A percentile compares a stretch with the other conserved stretches of the same genome.
Evolutionary conservation across 208 protist species (phyloP).

Genomic region (Strigomonas galati): DNA sequence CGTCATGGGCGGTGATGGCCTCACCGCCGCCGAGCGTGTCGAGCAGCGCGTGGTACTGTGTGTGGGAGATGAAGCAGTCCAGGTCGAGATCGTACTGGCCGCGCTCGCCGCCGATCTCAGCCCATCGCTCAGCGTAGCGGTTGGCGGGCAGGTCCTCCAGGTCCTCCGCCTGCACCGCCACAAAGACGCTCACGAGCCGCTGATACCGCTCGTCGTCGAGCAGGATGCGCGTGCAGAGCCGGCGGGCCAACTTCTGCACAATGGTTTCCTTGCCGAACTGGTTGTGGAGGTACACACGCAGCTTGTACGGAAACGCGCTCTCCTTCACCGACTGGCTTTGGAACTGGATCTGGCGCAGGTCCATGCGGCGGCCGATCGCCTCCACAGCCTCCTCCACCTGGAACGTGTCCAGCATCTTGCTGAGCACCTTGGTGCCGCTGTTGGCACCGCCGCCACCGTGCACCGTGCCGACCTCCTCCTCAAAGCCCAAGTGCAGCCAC

Average conservation of each 20-base stretch:
- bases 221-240: constrained; percentile 49
- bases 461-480: neutral
- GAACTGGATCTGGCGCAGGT: constrained; percentile 16
- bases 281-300: constrained; percentile 80
- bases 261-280: constrained; percentile 79
- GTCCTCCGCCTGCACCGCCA: constrained; percentile 26
- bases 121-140: constrained; percentile 21
- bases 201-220: constrained; percentile 54
- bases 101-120: constrained; percentile 22
- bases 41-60: constrained; percentile 16
- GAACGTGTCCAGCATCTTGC: constrained; percentile 55
- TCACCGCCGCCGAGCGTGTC: neutral
- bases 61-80: constrained; percentile 29
- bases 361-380: constrained; percentile 64
- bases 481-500: constrained; percentile 65
- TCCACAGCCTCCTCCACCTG: constrained; percentile 70
- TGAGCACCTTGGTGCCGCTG: constrained; percentile 34
- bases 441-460: neutral
- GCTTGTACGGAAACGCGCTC: constrained; percentile 29
- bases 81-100: constrained; percentile 33
- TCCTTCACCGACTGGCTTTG: neutral
- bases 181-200: constrained; percentile 34
- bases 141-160: neutral
- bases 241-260: constrained; percentile 51
- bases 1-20: neutral